A percentile compares a stretch with the other conserved stretches of the same genome.
These are phyloP conservation scores for Cryphonectria naterciae DNA, from an alignment of 2,329 filamentous ascomycete species.

Conservation along the genomic window DNA sequence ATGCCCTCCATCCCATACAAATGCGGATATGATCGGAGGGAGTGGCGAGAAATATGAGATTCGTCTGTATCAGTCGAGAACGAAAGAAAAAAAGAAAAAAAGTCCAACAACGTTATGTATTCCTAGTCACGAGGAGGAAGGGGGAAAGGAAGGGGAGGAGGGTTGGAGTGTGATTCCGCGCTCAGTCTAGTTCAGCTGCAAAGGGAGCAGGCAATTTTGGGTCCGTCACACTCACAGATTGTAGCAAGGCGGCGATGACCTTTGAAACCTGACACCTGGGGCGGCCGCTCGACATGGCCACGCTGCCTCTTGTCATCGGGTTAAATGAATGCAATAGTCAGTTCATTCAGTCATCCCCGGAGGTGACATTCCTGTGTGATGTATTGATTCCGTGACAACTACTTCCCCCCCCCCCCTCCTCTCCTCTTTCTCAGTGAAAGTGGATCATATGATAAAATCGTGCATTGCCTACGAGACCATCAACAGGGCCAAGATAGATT, in stretches of 20 bases:
- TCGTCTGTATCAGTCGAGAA: background rate
- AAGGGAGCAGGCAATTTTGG: background rate
- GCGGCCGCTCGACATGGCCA: background rate
- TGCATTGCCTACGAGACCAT: background rate
- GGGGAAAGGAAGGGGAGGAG: no score
- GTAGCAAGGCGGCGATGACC: background rate
- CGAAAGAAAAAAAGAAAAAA: background rate
- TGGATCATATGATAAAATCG: background rate
- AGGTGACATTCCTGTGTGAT: background rate
- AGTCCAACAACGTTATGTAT: no score
- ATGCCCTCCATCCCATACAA: background rate
- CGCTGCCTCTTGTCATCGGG: background rate
- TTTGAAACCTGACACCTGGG: background rate
- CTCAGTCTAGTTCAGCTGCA: background rate
- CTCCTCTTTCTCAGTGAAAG: background rate
- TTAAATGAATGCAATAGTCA: no score
- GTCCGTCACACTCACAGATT: no score
- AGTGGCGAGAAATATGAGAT: background rate
- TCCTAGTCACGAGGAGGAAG: background rate
- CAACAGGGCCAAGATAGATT: background rate
- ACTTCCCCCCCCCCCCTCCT: no score
- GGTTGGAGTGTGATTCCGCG: background rate
- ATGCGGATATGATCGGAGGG: background rate
- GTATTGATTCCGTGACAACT: background rate
- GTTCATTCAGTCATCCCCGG: background rate